Evolutionary conservation across 768 basidiomycete species (phyloP).

Genomic region (Russula sp.): DNA sequence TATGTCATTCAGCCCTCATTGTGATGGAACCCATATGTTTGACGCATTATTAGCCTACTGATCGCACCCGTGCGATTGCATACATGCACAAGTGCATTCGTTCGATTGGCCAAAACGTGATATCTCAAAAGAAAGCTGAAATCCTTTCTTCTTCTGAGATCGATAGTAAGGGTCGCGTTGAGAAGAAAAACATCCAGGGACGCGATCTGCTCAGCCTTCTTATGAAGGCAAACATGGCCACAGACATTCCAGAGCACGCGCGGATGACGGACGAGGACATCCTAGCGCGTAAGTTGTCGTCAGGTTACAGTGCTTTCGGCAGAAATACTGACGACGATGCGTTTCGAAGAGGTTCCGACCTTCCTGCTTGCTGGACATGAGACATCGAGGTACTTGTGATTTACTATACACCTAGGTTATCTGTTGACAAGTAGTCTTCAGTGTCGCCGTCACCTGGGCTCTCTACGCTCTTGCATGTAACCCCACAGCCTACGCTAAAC

Average conservation of each 20-base stretch:
- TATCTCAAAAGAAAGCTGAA: conserved; percentile 38
- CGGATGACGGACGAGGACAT: conserved; percentile 62
- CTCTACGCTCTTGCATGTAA: conserved; percentile 53
- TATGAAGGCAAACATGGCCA: conserved; percentile 61
- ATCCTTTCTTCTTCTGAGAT: conserved; percentile 35
- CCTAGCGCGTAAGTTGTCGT: conserved; percentile 45
- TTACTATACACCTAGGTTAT: not conserved
- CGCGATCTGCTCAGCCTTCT: conserved; percentile 61
- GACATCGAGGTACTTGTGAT: conserved; percentile 45
- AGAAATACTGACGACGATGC: not conserved
- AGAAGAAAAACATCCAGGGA: conserved; percentile 38
- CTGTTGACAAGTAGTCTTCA: conserved; percentile 7
- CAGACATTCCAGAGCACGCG: conserved; percentile 54
- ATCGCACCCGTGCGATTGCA: conserved; percentile 7
- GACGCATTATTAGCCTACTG: conserved; percentile 14
- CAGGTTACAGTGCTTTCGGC: not conserved
- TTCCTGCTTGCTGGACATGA: conserved; percentile 61
- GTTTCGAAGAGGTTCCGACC: conserved; percentile 52
- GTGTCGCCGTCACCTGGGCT: conserved; percentile 53
- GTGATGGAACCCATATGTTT: not conserved
- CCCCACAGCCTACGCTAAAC: conserved; percentile 49
- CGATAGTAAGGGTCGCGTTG: conserved; percentile 32
- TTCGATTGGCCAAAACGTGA: conserved; percentile 35
- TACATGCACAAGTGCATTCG: conserved; percentile 25
- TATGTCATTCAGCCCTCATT: conserved; percentile 11